A percentile compares a stretch with the other conserved stretches of the same genome.
These are phyloP conservation scores for Neobulgaria alba DNA, from an alignment of 2,329 filamentous ascomycete genomes.

Conservation along the genomic window DNA sequence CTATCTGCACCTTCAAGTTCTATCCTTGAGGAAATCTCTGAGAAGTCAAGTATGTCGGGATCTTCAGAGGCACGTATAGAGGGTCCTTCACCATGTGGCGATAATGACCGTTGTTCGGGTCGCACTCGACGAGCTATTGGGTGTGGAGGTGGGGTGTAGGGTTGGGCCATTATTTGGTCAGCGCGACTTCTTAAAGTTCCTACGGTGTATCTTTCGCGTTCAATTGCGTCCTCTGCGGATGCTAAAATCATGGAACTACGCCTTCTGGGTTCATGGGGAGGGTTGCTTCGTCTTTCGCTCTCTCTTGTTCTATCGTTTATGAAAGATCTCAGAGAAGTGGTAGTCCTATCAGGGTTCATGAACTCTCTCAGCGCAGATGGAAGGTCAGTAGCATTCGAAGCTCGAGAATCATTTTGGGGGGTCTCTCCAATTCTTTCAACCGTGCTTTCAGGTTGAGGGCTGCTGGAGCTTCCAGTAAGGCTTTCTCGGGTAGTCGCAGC, in stretches of 20 bases:
- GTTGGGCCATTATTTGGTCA: conserved; percentile 21
- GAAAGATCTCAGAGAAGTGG: conserved; percentile 26
- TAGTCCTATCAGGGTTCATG: conserved; percentile 22
- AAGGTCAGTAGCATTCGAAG: conserved; percentile 16
- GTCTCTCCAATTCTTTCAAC: conserved; percentile 5
- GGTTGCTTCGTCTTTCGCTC: conserved; percentile 21
- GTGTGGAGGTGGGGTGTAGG: conserved; percentile 19
- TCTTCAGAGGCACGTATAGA: conserved; percentile 36
- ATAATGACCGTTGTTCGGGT: conserved; percentile 24
- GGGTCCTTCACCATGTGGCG: conserved; percentile 22
- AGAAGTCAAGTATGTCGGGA: conserved; percentile 32
- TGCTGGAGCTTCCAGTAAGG: conserved; percentile 2
- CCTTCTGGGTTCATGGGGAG: conserved; percentile 20
- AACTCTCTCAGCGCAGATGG: conserved; percentile 26
- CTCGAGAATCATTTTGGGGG: conserved; percentile 10
- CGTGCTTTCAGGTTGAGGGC: conserved; percentile 7
- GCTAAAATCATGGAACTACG: conserved; percentile 21
- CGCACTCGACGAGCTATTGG: conserved; percentile 7
- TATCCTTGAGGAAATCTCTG: conserved; percentile 16
- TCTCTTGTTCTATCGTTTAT: conserved; percentile 30
- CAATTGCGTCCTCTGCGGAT: conserved; percentile 17
- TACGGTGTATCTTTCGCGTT: conserved; percentile 17
- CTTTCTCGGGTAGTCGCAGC: conserved; percentile 19
- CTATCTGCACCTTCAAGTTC: conserved; percentile 24
- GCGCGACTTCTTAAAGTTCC: conserved; percentile 9